These are phyloP conservation scores for Amaranthus tricolor DNA, from an alignment of 179 eudicot species.

Conservation along the genomic window DNA sequence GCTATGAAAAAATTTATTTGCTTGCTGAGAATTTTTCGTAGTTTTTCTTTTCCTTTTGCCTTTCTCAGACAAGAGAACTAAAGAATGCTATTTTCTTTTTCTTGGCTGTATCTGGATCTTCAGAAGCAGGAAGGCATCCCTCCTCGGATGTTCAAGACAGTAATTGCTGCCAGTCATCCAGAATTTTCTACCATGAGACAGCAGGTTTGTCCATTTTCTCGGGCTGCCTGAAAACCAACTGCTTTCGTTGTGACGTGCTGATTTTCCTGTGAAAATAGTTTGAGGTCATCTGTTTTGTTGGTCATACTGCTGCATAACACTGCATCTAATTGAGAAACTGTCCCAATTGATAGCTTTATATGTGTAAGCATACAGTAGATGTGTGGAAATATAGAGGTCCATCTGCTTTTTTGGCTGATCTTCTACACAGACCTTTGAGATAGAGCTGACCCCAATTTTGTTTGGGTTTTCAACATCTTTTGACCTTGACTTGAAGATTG, in stretches of 20 bases:
- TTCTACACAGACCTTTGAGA: neutral
- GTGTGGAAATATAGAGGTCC: neutral
- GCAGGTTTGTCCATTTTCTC: conserved; percentile 49
- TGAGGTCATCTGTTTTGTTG: neutral
- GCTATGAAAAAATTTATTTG: neutral
- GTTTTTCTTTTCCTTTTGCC: neutral
- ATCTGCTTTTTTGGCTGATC: neutral
- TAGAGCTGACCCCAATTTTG: neutral
- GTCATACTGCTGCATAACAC: conserved; percentile 1
- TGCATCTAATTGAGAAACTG: neutral
- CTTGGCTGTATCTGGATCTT: conserved; percentile 15
- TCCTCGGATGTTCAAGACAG: conserved; percentile 96
- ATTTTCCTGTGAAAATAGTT: conserved; percentile 1
- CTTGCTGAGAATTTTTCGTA: conserved; percentile 2
- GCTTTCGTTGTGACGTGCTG: conserved; percentile 2
- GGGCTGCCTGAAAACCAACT: neutral
- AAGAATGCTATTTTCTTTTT: neutral
- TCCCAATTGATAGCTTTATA: neutral
- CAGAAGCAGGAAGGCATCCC: conserved; percentile 96
- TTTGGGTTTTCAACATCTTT: neutral
- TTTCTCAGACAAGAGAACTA: neutral
- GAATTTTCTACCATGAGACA: conserved; percentile 98
- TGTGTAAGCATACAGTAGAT: neutral
- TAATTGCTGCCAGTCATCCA: conserved; percentile 97
- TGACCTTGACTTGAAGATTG: neutral